A percentile compares a stretch with the other conserved stretches of the same genome.
phyloP scores from a whole-genome alignment of 2,329 filamentous ascomycete genomes.

The Aspergillus sp. region DNA sequence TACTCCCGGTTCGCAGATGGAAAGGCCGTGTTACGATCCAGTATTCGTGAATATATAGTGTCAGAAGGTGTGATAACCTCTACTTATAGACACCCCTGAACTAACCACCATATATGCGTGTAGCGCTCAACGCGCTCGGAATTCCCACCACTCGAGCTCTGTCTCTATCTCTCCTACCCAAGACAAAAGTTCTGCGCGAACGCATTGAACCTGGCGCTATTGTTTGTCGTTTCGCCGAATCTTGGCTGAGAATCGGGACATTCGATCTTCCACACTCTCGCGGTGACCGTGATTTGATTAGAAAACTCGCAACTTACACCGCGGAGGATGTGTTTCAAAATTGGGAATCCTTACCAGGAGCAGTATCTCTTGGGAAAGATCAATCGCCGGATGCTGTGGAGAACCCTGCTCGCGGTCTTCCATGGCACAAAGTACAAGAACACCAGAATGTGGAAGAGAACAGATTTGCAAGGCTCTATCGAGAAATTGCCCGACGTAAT shows the following conservation, averaged over 20 bases:
- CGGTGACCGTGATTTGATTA: constrained; percentile 72
- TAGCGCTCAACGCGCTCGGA: constrained; percentile 71
- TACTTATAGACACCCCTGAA: not conserved
- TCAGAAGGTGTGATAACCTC: constrained; percentile 63
- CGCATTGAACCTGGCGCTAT: constrained; percentile 86
- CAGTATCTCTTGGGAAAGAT: constrained; percentile 46
- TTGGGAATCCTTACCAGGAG: constrained; percentile 77
- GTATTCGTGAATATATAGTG: constrained; percentile 90
- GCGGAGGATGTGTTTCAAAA: constrained; percentile 85
- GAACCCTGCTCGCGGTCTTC: constrained; percentile 54
- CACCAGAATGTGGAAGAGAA: constrained; percentile 72
- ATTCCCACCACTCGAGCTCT: constrained; percentile 87
- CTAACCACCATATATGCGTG: not conserved
- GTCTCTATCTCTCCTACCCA: constrained; percentile 73
- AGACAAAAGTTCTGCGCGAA: constrained; percentile 74
- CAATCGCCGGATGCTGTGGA: constrained; percentile 36
- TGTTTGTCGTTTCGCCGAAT: constrained; percentile 85
- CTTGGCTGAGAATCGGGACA: constrained; percentile 89
- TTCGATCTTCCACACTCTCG: constrained; percentile 88
- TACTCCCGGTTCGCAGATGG: constrained; percentile 97
- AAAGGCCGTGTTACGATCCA: constrained; percentile 86
- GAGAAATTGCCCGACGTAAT: constrained; percentile 82
- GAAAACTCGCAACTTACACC: constrained; percentile 75
- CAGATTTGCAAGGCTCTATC: constrained; percentile 80
- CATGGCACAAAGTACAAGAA: constrained; percentile 64